Base-by-base conservation (phyloP, 2,329 filamentous ascomycete species). In the Ampelomyces quisqualis region DNA sequence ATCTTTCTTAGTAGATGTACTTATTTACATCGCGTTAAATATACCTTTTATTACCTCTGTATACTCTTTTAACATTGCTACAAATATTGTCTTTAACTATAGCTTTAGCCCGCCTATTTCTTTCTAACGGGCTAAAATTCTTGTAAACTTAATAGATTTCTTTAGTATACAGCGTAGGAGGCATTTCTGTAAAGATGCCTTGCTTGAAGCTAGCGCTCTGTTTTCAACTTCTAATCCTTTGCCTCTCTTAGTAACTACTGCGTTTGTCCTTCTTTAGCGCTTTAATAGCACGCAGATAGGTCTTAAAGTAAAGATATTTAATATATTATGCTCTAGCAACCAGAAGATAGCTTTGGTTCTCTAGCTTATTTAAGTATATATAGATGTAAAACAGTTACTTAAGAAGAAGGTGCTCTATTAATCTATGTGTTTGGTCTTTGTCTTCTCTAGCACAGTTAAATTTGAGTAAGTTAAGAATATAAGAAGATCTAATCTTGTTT, bases 251-350 rank as follows among this genome's bases (percentile, higher is more conserved):
- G 24, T 30, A 7, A 10, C 36, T 28, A 34, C 18, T 40, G 13
- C 11, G 33, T 15, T 38, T 47, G 17, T 30, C 33, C 8, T 21
- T 7, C 7, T 38, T 2, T 2, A 47, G 36, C 20, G 44, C 44
- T 43, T 34, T 7, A n/a, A 43, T 33, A 9, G 40, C 44, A 19
- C 8, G 15, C 4, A 34, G 26, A 38, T 47, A 47, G 30, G 32
- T 47, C 33, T 47, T 15, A 3, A 40, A 47, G 29, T 47, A 47
- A 20, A 27, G 43, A 24, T 47, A 43, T 31, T 47, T 47, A 2
- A 47, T 27, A 28, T 40, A 47, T 37, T 20, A n/a, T 17, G 31
- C 14, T 10, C 31, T 46, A 1, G 43, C 31, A 22, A 46, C 23
- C 0, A 38, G 8, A 21, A 46, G 27, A 22, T 46, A 13, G 30